A percentile compares a stretch with the other conserved stretches of the same genome.
Evolutionary conservation across 2,329 filamentous ascomycete genomes (phyloP).

Genomic region (Peltaster fructicola): DNA sequence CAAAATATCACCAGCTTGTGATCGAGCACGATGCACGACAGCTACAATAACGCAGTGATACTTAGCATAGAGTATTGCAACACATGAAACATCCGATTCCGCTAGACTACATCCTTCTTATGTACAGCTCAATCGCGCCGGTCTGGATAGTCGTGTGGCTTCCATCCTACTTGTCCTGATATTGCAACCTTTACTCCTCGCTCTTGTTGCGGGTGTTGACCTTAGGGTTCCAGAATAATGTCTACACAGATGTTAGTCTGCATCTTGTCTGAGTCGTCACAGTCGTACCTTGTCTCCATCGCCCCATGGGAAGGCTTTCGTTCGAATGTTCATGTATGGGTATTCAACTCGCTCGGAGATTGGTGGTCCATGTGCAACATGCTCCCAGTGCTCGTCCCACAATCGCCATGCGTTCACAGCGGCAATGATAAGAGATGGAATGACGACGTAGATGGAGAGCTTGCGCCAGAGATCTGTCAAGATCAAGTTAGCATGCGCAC

Average conservation of each 20-base stretch:
- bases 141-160: too few species aligned
- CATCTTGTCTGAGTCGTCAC: background rate
- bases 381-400: constrained; percentile 95
- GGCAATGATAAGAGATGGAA: constrained; percentile 55
- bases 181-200: constrained; percentile 37
- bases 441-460: constrained; percentile 42
- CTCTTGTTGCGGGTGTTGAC: constrained; percentile 93
- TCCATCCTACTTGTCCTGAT: constrained; percentile 1
- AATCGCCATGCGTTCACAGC: constrained; percentile 72
- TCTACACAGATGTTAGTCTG: constrained; percentile 17
- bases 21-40: constrained; percentile 1
- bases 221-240: constrained; percentile 63
- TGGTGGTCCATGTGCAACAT: constrained; percentile 70
- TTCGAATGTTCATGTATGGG: constrained; percentile 92
- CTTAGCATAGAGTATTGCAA: too few species aligned
- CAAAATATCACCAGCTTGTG: constrained; percentile 9
- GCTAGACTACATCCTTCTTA: too few species aligned
- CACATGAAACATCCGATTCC: too few species aligned
- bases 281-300: constrained; percentile 75
- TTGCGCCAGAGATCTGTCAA: constrained; percentile 1
- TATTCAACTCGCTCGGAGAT: constrained; percentile 87
- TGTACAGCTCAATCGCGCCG: too few species aligned
- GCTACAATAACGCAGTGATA: too few species aligned
- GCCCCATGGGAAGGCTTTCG: constrained; percentile 90
- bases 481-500: constrained; percentile 5